Evolutionary conservation across 2,329 filamentous ascomycete species (phyloP).

Genomic region (Corniculantispora saksenae): DNA sequence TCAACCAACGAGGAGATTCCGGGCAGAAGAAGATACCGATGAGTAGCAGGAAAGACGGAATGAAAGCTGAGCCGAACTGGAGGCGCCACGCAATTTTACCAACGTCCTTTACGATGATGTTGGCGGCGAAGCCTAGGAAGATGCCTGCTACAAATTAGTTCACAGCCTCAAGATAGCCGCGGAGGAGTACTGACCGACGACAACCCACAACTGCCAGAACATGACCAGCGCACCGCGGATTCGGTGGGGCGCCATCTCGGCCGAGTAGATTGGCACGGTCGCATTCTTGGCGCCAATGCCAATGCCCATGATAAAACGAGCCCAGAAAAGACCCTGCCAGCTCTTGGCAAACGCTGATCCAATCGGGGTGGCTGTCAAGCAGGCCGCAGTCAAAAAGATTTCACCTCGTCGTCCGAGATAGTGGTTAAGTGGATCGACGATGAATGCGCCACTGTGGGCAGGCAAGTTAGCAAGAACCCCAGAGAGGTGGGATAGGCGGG

Average conservation of each 20-base stretch:
- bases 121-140: constrained; percentile 52
- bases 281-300: constrained; percentile 67
- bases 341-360: constrained; percentile 60
- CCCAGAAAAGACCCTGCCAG: constrained; percentile 67
- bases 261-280: constrained; percentile 70
- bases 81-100: constrained; percentile 60
- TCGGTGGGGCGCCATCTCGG: constrained; percentile 66
- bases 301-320: constrained; percentile 67
- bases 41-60: constrained; percentile 51
- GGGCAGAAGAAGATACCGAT: constrained; percentile 64
- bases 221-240: constrained; percentile 76
- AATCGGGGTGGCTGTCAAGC: constrained; percentile 51
- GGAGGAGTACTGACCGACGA: constrained; percentile 20
- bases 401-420: constrained; percentile 66
- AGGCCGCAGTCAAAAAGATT: constrained; percentile 62
- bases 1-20: constrained; percentile 63
- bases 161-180: constrained; percentile 19
- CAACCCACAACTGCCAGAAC: constrained; percentile 62
- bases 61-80: constrained; percentile 61
- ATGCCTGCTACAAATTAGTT: constrained; percentile 46
- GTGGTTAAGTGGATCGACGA: constrained; percentile 55
- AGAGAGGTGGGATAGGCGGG: constrained; percentile 37
- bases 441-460: constrained; percentile 29
- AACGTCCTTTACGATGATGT: constrained; percentile 54
- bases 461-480: background rate